Base-by-base conservation (phyloP, 164 flowering plant genomes). In the Amborella trichopoda region DNA sequence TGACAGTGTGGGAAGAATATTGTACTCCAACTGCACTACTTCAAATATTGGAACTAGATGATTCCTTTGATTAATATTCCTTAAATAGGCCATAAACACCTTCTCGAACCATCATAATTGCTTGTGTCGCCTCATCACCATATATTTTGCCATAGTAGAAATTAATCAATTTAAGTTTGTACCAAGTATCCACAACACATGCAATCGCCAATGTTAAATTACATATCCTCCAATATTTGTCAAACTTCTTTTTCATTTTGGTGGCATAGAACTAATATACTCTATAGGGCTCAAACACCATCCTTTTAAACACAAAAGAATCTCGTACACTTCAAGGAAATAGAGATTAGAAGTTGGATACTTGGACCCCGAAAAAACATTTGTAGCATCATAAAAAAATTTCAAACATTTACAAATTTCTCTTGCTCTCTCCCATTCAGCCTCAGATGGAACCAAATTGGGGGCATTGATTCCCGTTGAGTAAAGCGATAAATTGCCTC, bases 131-230 rank as follows among this genome's bases (percentile, higher is more conserved):
- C 34, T 80, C 74, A 3, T 79, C 84, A 20, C 85, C 93, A 38
- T 74, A 84, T 14, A 87, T 68, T 55, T 78, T 87, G 1, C 76
- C 37, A 61, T 78, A 91, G 66, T 86, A 77, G 62, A 80, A 82
- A 60, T 87, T 90, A 20, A 91, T 85, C 26, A 91, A 77, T 69
- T 82, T 91, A 93, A 87, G 73, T 54, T 84, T 91, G 64, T 76
- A 91, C 33, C 95, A 70, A 1, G 98, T 96, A 63, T 91, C 95
- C 90, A 91, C 72, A 32, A 75, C 80, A 0, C 83, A 90, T 0
- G 93, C 85, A 38, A 73, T 58, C 13, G 93, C 93, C 44, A 91
- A 58, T 24, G 75, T 65, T 55, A 80, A 56, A 65, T 72, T 68
- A 43, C 85, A 72, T 34, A 75, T 68, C 46, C 63, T 78, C n/a